These are phyloP conservation scores for Cryptococcus hybrid DNA, from an alignment of 1,284 basidiomycete species.

Conservation along the genomic window DNA sequence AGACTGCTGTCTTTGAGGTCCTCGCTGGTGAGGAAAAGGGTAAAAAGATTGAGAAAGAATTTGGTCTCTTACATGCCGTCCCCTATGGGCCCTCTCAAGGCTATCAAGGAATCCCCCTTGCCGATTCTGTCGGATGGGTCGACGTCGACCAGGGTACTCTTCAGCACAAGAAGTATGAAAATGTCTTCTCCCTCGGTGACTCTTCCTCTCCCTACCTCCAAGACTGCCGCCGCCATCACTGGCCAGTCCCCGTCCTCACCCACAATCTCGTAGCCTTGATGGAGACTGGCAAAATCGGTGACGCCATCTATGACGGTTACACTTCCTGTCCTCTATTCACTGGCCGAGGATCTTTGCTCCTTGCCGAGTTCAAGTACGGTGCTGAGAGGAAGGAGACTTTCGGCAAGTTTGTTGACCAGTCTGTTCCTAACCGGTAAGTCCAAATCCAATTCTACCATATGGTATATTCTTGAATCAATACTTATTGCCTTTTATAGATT, in stretches of 20 bases:
- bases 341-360: conserved; percentile 63
- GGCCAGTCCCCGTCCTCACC: conserved; percentile 60
- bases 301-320: conserved; percentile 76
- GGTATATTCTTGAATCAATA: no score
- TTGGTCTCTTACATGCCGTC: conserved; percentile 80
- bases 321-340: conserved; percentile 53
- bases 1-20: conserved; percentile 80
- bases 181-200: conserved; percentile 89
- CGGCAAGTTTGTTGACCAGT: conserved; percentile 64
- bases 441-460: background rate
- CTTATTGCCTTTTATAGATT: conserved; percentile 49
- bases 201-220: conserved; percentile 88
- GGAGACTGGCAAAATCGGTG: conserved; percentile 65
- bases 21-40: conserved; percentile 57
- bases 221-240: conserved; percentile 93
- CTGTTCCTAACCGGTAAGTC: conserved; percentile 54
- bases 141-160: conserved; percentile 77
- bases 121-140: conserved; percentile 83
- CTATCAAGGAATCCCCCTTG: conserved; percentile 73
- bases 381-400: conserved; percentile 84
- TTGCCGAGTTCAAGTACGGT: conserved; percentile 84
- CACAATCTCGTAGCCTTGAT: conserved; percentile 39
- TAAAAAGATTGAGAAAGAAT: conserved; percentile 66
- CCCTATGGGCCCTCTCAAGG: conserved; percentile 83
- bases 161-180: conserved; percentile 74